Evolutionary conservation across 192 early-diverging fungal species (phyloP).

Genomic region (Phlyctochytrium planicorne): DNA sequence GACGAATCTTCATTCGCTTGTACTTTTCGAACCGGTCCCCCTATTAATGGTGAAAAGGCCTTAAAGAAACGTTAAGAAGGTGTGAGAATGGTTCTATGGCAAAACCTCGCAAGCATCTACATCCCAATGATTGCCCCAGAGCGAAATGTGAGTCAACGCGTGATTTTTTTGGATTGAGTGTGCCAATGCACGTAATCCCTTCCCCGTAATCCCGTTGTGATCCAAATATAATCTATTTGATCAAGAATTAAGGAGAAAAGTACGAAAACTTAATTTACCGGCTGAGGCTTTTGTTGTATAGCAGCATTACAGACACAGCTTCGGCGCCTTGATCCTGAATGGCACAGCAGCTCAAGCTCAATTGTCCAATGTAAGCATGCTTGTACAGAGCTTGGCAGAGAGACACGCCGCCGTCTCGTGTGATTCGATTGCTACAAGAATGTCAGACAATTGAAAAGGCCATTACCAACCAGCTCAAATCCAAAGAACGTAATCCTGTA

Average conservation of each 20-base stretch:
- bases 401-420: conserved; percentile 47
- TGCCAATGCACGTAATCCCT: conserved; percentile 39
- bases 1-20: neutral
- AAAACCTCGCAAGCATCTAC: conserved; percentile 41
- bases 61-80: no score
- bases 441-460: neutral
- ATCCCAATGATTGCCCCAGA: conserved; percentile 53
- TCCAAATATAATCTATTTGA: conserved; percentile 40
- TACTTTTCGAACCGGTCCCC: conserved; percentile 30
- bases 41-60: conserved; percentile 38
- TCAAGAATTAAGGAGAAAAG: neutral
- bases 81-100: neutral
- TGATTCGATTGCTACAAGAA: conserved; percentile 43
- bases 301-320: conserved; percentile 38
- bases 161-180: conserved; percentile 31
- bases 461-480: conserved; percentile 39
- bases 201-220: conserved; percentile 45
- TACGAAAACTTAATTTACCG: neutral
- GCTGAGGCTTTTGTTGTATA: conserved; percentile 35
- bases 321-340: conserved; percentile 54
- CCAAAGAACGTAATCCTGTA: conserved; percentile 21
- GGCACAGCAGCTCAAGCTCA: conserved; percentile 46
- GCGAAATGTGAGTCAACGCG: conserved; percentile 20
- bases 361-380: conserved; percentile 29
- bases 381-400: conserved; percentile 41